Percentiles rank a stretch among this genome's conserved stretches.
Evolutionary conservation across 208 protist genomes (phyloP).

Genomic region (Endotrypanum monterogeii): DNA sequence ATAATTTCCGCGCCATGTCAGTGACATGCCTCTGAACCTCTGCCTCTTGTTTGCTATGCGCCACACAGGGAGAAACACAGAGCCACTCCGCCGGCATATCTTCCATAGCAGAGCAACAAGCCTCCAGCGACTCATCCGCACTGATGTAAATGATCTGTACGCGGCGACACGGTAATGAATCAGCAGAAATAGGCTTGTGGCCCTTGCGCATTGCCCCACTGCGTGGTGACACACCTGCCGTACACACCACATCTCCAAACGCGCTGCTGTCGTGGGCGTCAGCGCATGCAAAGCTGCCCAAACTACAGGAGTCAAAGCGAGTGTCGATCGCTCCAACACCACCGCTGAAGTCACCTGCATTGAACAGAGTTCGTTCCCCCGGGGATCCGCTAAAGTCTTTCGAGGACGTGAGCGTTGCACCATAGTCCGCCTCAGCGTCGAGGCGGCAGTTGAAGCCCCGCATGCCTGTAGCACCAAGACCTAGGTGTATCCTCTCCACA

Average conservation of each 20-base stretch:
- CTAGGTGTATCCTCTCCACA: neutral
- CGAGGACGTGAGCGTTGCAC: conserved; percentile 18
- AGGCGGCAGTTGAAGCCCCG: neutral
- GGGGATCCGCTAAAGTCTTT: conserved; percentile 10
- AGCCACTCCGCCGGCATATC: conserved; percentile 56
- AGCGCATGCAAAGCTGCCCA: conserved; percentile 8
- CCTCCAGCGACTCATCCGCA: conserved; percentile 43
- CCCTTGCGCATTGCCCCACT: neutral
- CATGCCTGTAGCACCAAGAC: neutral
- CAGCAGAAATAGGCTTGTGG: neutral
- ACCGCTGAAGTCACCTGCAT: conserved; percentile 1
- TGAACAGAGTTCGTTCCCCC: conserved; percentile 6
- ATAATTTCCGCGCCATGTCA: conserved; percentile 18
- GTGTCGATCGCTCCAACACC: conserved; percentile 5
- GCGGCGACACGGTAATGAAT: neutral
- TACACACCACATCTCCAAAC: conserved; percentile 8
- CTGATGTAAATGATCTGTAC: conserved; percentile 72
- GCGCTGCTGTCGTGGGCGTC: conserved; percentile 9
- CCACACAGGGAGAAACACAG: conserved; percentile 34
- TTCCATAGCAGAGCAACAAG: conserved; percentile 30
- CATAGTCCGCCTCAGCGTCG: conserved; percentile 13
- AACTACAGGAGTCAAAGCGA: conserved; percentile 25
- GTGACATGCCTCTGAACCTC: conserved; percentile 18
- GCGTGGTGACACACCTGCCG: conserved; percentile 16
- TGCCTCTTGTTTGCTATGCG: conserved; percentile 10